Evolutionary conservation across 805 yeast genomes (phyloP), one percentile per base, ranked within the genome.

Genomic region (Nakazawaea anatomiae): DNA sequence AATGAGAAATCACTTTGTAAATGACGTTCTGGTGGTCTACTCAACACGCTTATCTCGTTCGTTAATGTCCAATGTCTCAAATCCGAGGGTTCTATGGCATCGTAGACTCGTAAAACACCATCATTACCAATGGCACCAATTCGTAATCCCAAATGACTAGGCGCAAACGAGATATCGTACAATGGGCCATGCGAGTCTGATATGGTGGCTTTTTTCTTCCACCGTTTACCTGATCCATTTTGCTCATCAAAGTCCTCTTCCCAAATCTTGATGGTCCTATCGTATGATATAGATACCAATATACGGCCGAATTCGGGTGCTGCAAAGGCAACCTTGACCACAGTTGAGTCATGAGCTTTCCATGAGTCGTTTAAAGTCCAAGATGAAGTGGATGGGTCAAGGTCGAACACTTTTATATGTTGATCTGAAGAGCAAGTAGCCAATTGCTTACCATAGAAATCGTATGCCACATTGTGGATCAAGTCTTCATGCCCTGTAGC

Each of bases 381-480:
- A 18, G 82, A 76, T n/a, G 77, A 79, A 1, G 85, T 75, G 30
- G 76, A 69, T 12, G 82, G 67, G 58, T 85, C 87, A 35, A 86
- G 71, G 62, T 88, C 92, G 64, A 90, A 94, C 34, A 94, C 91
- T 61, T 89, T 89, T 55, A 94, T 79, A 61, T 89, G 96, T 60
- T 91, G 97, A 68, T 94, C 99, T 0, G 96, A 88, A 4, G 97
- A 89, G 53, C 96, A 91, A 0, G 97, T 92, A 2, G 98, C 99
- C 51, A 94, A 73, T 54, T 90, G 88, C 50, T 83, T 81, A 1
- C 99, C 98, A 63, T 92, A 92, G 68, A 86, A 92, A 67, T 94
- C 96, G 67, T 91, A 94, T 25, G 89, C 83, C 28, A 91, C 82
- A 60, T 91, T 97, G 58, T 91, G 95, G 43, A 92, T 82, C 50